Evolutionary conservation across 2,329 filamentous ascomycete genomes (phyloP), one percentile per base, ranked within the genome.

Genomic region (Pseudocercospora macadamiae): DNA sequence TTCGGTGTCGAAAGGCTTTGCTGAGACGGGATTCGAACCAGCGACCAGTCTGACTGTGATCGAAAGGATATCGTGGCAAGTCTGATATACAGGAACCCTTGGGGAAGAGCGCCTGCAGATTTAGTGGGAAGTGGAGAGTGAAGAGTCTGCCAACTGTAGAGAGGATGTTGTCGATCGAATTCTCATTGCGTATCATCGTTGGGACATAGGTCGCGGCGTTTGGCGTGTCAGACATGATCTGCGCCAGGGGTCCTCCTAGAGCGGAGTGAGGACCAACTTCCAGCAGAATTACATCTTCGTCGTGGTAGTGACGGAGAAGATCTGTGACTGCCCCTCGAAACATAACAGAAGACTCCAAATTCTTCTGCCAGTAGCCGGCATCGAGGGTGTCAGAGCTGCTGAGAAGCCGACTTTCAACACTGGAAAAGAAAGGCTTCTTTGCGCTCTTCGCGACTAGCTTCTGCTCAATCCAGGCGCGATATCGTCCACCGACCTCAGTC

Each of bases 51-150:
- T 21, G n/a, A 4, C 9, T 25, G 28, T 61, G 62, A 19, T 62
- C 59, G 37, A 39, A 64, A 8, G 45, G 14, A 30, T 64, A 64
- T 1, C 12, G 14, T 4, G 62, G 62, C 14, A 64, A 28, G 18
- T 62, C 57, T n/a, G 34, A 6, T 9, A 37, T 5, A 37, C 34
- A 37, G n/a, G 12, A 16, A 6, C 12, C 34, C 9, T 4, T 18
- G 12, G 51, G 30, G n/a, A 53, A 18, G 2, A 52, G n/a, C 18
- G 49, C 49, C 14, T 34, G 12, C 3, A 52, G 30, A 28, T 52
- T 19, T 8, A 52, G 7, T 16, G 49, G 30, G n/a, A 36, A n/a
- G 25, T 51, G 21, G 7, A 26, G 36, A 5, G 26, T 26, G 28
- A 21, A 56, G 9, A 56, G 30, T 30, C 18, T 51, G 2, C 54